Evolutionary conservation across 2,329 filamentous ascomycete genomes (phyloP), one percentile per base, ranked within the genome.

Genomic region (Aspergillus oerlinghausenensis): DNA sequence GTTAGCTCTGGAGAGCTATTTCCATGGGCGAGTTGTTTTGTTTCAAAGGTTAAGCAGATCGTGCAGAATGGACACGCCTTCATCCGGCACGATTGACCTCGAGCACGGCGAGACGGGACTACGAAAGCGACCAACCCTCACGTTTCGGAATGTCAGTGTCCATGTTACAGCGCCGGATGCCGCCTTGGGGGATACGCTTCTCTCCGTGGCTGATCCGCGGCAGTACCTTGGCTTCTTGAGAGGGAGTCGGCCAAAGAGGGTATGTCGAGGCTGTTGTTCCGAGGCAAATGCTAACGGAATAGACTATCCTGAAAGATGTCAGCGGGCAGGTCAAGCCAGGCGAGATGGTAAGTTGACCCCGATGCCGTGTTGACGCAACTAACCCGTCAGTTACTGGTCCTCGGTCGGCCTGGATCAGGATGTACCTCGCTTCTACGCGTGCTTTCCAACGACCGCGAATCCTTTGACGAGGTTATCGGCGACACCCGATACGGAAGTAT

Each of bases 351-450:
- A 40, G 64, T 17, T 3, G 11, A 25, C 3, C 3, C 14, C 38
- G n/a, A 32, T 11, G 6, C 9, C 28, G 32, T 19, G 25, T 43
- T 45, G 11, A 56, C 43, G 14, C 45, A 49, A 49, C 32, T 29
- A 26, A 3, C n/a, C 50, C 2, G 32, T 14, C 32, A 72, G 87
- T 71, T 88, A 2, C 76, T 89, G 0, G 86, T 89, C 0, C 76
- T 89, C 0, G 87, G 87, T 1, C 79, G 86, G 1, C 87, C 87
- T 0, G 87, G 86, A 0, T 81, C 84, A 4, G 87, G 87, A 21
- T 90, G 88, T 69, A 88, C 87, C 0, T 88, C 87, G 0, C 79
- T 91, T 14, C 77, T 91, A 19, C 89, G 87, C 60, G 78, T 88
- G 51, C 76, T 91, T 3, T 82, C 85, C 45, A 90, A 90, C 65